Conservation (phyloP, 179 eudicot species). For the Beta corolliflora region DNA sequence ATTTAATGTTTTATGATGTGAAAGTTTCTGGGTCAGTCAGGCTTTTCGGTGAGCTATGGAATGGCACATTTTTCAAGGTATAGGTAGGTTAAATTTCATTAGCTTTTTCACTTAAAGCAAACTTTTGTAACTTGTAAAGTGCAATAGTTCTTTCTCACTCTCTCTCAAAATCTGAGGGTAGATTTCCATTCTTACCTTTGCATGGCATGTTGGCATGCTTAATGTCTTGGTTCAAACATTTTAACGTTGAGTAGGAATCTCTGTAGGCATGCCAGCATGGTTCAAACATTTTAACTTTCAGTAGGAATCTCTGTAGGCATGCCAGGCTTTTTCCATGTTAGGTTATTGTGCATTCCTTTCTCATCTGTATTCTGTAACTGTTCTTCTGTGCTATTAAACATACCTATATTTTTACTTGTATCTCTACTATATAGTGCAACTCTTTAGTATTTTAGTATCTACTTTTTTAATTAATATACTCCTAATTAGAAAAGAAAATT, state of each 20-base stretch:
- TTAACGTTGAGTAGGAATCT: conserved; percentile 16
- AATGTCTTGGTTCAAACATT: conserved; percentile 4
- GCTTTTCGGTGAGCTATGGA: not conserved
- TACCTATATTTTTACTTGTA: no score
- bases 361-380: not conserved
- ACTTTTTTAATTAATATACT: no score
- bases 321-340: conserved; percentile 5
- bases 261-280: not conserved
- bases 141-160: not conserved
- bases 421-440: no score
- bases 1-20: not conserved
- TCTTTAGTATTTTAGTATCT: no score
- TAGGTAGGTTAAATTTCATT: not conserved
- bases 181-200: conserved; percentile 16
- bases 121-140: not conserved
- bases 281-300: not conserved
- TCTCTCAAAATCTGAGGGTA: conserved; percentile 1
- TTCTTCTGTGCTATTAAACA: not conserved
- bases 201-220: conserved; percentile 28
- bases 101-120: not conserved
- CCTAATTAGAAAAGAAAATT: no score
- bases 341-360: conserved; percentile 1
- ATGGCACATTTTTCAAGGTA: conserved; percentile 13
- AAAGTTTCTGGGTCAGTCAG: conserved; percentile 22
- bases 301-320: conserved; percentile 20